These are phyloP conservation scores for Phytophthora vignae DNA, from an alignment of 352 stramenopile species.

Conservation along the genomic window DNA sequence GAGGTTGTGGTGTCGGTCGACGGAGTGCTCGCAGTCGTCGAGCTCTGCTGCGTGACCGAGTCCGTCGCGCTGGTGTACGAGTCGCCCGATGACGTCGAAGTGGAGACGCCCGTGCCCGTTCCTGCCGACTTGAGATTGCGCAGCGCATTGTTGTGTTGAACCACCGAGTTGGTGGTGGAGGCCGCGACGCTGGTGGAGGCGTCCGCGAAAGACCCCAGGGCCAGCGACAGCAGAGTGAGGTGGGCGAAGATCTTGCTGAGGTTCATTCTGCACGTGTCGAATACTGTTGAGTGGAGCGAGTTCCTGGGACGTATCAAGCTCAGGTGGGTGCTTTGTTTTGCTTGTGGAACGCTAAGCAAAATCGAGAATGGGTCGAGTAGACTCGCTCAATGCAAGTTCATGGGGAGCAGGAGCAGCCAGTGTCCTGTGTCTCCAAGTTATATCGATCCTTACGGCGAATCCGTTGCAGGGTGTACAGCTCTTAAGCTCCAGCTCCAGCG, in stretches of 20 bases:
- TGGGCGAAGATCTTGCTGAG: slow-evolving; percentile 40
- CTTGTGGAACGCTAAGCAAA: slow-evolving; percentile 30
- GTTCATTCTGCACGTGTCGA: slow-evolving; percentile 33
- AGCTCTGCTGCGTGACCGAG: slow-evolving; percentile 21
- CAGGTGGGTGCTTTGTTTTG: neutral
- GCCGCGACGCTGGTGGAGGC: slow-evolving; percentile 4
- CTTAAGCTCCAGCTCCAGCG: neutral
- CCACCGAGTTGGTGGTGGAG: slow-evolving; percentile 10
- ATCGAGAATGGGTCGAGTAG: slow-evolving; percentile 29
- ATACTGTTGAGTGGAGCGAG: slow-evolving; percentile 19
- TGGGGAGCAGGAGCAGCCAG: neutral
- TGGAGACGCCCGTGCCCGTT: slow-evolving; percentile 27
- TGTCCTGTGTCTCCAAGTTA: neutral
- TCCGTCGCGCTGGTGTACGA: slow-evolving; percentile 24
- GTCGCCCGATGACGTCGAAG: slow-evolving; percentile 25
- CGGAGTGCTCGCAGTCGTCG: slow-evolving; percentile 16
- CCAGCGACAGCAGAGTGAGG: slow-evolving; percentile 32
- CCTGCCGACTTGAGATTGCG: slow-evolving; percentile 29
- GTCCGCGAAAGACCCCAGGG: slow-evolving; percentile 26
- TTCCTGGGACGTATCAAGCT: slow-evolving; percentile 9
- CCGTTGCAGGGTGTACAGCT: neutral
- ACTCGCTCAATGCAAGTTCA: neutral
- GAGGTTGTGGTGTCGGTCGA: slow-evolving; percentile 23
- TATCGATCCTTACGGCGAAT: slow-evolving; percentile 3
- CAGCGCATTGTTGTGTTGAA: slow-evolving; percentile 17